A percentile compares a stretch with the other conserved stretches of the same genome.
phyloP scores from a whole-genome alignment of 176 grass and related monocot genomes.

The Olyra latifolia region DNA sequence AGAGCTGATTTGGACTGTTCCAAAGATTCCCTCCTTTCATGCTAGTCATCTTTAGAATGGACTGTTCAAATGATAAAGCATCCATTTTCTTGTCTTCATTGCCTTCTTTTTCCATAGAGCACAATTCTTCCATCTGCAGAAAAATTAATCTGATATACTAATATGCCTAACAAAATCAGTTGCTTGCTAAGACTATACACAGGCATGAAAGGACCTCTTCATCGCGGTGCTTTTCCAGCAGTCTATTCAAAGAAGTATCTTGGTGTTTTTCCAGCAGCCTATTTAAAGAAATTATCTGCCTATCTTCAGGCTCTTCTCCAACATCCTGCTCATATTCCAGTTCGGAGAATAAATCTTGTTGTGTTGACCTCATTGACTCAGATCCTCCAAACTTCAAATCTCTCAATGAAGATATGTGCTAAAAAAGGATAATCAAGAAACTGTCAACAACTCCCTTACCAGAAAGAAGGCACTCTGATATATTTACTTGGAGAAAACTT shows the following conservation, averaged over 20 bases:
- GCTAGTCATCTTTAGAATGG: constrained; percentile 53
- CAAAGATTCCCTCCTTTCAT: constrained; percentile 66
- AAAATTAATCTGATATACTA: neutral
- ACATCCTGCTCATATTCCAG: constrained; percentile 44
- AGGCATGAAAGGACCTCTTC: constrained; percentile 60
- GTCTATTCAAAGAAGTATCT: constrained; percentile 55
- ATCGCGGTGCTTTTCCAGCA: constrained; percentile 60
- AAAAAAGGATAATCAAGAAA: constrained; percentile 40
- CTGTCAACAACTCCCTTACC: constrained; percentile 11
- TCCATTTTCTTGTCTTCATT: constrained; percentile 48
- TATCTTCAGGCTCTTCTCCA: constrained; percentile 42
- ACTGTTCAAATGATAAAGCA: constrained; percentile 51
- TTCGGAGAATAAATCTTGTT: constrained; percentile 51
- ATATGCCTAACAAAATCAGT: neutral
- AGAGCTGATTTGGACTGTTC: constrained; percentile 82
- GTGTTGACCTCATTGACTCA: constrained; percentile 52
- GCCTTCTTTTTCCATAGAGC: constrained; percentile 26
- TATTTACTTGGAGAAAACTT: constrained; percentile 26
- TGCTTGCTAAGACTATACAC: constrained; percentile 9
- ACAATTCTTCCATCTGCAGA: constrained; percentile 51
- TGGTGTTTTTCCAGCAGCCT: constrained; percentile 55
- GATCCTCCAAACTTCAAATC: constrained; percentile 74
- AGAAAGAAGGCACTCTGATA: constrained; percentile 19
- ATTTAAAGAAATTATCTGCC: constrained; percentile 43
- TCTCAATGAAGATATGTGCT: constrained; percentile 94